phyloP scores from a whole-genome alignment of 805 yeast species.

The Diddensiella caesifluorescens region DNA sequence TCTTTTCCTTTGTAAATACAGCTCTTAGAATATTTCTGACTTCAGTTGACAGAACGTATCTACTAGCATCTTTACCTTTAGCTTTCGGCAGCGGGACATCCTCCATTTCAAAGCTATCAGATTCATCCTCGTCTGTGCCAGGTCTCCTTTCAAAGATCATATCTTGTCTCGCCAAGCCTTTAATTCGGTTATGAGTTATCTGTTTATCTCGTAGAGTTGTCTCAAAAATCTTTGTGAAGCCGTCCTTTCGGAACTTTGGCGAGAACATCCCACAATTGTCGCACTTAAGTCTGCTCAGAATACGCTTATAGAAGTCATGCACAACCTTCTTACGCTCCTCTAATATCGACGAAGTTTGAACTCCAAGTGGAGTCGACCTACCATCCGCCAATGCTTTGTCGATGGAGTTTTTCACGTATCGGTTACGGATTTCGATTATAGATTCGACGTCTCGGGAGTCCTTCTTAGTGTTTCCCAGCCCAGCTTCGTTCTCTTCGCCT shows the following conservation, averaged over 20 bases:
- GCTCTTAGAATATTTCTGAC: constrained; percentile 70
- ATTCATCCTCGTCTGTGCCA: constrained; percentile 26
- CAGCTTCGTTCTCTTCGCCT: constrained; percentile 34
- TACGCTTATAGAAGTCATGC: constrained; percentile 67
- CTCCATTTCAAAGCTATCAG: constrained; percentile 34
- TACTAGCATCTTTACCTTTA: constrained; percentile 60
- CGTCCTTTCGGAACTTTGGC: constrained; percentile 92
- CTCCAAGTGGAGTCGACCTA: constrained; percentile 58
- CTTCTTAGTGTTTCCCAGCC: constrained; percentile 18
- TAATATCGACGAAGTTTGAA: constrained; percentile 74
- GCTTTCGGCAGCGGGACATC: constrained; percentile 41
- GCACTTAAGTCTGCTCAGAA: constrained; percentile 78
- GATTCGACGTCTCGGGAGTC: constrained; percentile 40
- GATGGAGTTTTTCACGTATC: constrained; percentile 66
- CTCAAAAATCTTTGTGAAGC: constrained; percentile 87
- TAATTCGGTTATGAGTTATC: constrained; percentile 65
- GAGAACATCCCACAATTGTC: constrained; percentile 95
- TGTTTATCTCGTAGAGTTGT: constrained; percentile 80
- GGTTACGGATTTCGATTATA: constrained; percentile 55
- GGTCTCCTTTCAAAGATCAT: constrained; percentile 45
- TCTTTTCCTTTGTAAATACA: constrained; percentile 70
- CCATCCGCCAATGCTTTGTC: constrained; percentile 73
- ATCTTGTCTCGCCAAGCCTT: constrained; percentile 69
- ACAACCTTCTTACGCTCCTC: constrained; percentile 74
- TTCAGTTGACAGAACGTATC: constrained; percentile 84